These are phyloP conservation scores for Gossypium bickii DNA, from an alignment of 345 rosid species.

Conservation along the genomic window DNA sequence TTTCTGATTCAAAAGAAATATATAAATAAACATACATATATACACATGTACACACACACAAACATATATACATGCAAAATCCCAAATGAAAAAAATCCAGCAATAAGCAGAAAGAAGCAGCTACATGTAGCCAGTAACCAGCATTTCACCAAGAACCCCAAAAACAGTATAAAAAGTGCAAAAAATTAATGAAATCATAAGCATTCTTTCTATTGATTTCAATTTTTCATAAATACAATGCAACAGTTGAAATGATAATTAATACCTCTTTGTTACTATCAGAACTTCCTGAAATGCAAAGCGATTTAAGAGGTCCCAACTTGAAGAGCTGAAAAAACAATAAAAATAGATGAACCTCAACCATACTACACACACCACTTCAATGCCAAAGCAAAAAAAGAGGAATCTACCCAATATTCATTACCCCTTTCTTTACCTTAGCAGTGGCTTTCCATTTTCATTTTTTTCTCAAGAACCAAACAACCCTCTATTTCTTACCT, in stretches of 20 bases:
- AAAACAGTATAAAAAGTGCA: neutral
- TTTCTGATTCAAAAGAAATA: slow-evolving; percentile 51
- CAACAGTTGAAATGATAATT: neutral
- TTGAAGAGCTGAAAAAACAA: slow-evolving; percentile 60
- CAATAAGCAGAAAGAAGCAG: neutral
- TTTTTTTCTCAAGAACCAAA: neutral
- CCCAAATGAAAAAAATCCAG: neutral
- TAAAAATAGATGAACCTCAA: slow-evolving; percentile 1
- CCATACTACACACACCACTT: neutral
- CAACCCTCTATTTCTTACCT: slow-evolving; percentile 30
- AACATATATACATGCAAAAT: neutral
- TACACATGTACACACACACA: neutral
- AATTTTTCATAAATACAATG: neutral
- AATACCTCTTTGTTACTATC: slow-evolving; percentile 56
- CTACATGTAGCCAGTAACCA: neutral
- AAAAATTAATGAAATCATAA: neutral
- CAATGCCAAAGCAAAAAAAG: neutral
- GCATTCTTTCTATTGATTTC: neutral
- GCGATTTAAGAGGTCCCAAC: slow-evolving; percentile 61
- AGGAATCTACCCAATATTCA: neutral
- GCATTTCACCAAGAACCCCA: neutral
- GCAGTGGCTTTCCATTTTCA: neutral
- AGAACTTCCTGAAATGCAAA: slow-evolving; percentile 59
- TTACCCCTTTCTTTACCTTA: neutral
- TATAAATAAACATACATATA: slow-evolving; percentile 5